Evolutionary conservation across 2,329 filamentous ascomycete species (phyloP), one percentile per base, ranked within the genome.

Genomic region (Sarocladium oryzae): DNA sequence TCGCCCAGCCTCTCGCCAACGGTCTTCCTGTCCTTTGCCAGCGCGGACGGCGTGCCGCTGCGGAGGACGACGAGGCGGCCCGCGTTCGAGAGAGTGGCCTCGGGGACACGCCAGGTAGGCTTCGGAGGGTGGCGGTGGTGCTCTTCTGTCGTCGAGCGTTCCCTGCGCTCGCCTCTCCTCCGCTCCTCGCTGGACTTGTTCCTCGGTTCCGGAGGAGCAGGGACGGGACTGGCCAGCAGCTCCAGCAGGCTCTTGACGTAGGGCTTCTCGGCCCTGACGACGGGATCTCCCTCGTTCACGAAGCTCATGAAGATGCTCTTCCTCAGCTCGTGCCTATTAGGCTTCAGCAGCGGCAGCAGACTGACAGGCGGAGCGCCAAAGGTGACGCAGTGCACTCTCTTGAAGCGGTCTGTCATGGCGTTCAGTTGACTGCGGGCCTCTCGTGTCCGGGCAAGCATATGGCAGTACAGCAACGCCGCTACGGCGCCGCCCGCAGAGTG

Each of bases 401-500:
- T 86, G 70, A 95, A 93, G 66, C 76, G 84, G 2, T 75, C 76
- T 0, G 85, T 83, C 4, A 95, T 75, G 28, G 72, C 65, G 54
- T 78, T 88, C 38, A 95, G 79, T 61, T 92, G 86, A 6, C 84
- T 89, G 37, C 73, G 65, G 2, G 84, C 73, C 2, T 66, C 66
- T 11, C 64, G 66, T 1, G 75, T 77, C 2, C 70, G 74, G 2
- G 81, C 73, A 35, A 92, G 77, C 84, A 95, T 92, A 66, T 96
- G 90, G 32, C 79, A 78, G 66, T 89, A 95, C 0, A 95, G 73
- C 10, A 96, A 72, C 2, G 84, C 79, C 0, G 89, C 89, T 1
- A 95, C 84, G 0, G 90, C 90, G 2, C 90, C 90, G 15, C 89
- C 90, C 0, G 90, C 90, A 1, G 85, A 89, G 62, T 95, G 90